Percentiles rank a stretch among this genome's conserved stretches.
Evolutionary conservation across 2,329 filamentous ascomycete species (phyloP).

Genomic region (Dactylellina leptospora): DNA sequence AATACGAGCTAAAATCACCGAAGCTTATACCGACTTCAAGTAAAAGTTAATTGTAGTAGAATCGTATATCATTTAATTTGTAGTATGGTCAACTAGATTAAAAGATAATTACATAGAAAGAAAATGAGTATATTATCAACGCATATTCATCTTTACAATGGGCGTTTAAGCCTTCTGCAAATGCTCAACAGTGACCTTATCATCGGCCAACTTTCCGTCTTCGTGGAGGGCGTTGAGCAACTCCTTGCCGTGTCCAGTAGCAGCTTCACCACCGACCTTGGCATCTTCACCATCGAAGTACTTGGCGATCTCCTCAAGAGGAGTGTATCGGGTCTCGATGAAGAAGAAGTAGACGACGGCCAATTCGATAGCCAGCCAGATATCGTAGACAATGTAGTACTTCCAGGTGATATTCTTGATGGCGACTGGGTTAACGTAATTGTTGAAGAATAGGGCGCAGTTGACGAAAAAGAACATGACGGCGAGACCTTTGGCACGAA

Average conservation of each 20-base stretch:
- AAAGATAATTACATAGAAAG: slow-evolving; percentile 47
- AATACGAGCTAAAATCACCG: slow-evolving; percentile 36
- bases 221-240: slow-evolving; percentile 54
- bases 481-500: slow-evolving; percentile 62
- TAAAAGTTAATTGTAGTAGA: background rate
- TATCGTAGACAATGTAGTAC: slow-evolving; percentile 63
- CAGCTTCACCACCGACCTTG: slow-evolving; percentile 53
- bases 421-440: slow-evolving; percentile 64
- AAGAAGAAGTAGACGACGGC: slow-evolving; percentile 63
- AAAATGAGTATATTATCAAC: slow-evolving; percentile 1
- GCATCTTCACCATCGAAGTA: slow-evolving; percentile 63
- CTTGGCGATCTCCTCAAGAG: slow-evolving; percentile 63
- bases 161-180: slow-evolving; percentile 47
- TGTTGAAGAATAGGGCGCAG: slow-evolving; percentile 65
- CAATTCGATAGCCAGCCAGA: slow-evolving; percentile 62
- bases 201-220: slow-evolving; percentile 50
- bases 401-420: slow-evolving; percentile 62
- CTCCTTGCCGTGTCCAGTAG: slow-evolving; percentile 52
- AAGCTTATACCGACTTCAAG: background rate
- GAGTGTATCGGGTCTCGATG: slow-evolving; percentile 62
- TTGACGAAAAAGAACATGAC: slow-evolving; percentile 63
- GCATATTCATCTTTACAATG: slow-evolving; percentile 10
- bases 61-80: slow-evolving; percentile 24
- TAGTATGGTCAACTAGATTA: slow-evolving; percentile 39
- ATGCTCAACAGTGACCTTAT: slow-evolving; percentile 50